These are phyloP conservation scores for Rhynchosporium agropyri DNA, from an alignment of 2,329 filamentous ascomycete species.

Conservation along the genomic window DNA sequence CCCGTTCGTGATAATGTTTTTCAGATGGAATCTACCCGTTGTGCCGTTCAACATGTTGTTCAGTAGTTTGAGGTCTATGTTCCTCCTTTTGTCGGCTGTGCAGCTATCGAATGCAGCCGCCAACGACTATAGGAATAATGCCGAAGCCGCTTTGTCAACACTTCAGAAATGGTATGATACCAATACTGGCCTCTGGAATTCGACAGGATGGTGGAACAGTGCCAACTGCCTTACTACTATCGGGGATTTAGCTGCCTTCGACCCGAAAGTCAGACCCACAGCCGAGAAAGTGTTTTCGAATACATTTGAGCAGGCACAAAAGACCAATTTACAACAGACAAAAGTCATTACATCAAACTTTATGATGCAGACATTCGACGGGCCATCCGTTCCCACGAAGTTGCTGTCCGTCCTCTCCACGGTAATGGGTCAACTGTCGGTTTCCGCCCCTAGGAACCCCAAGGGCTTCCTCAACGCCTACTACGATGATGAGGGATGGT, in stretches of 20 bases:
- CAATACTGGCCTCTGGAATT: conserved; percentile 63
- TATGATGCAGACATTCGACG: conserved; percentile 31
- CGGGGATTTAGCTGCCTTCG: conserved; percentile 50
- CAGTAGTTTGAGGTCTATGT: conserved; percentile 15
- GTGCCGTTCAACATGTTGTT: conserved; percentile 19
- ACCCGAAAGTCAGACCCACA: conserved; percentile 41
- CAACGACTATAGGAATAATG: conserved; percentile 30
- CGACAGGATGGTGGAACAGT: conserved; percentile 73
- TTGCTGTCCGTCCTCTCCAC: neutral
- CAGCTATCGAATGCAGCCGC: conserved; percentile 10
- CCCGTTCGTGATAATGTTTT: neutral
- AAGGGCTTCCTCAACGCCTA: conserved; percentile 54
- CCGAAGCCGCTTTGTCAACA: conserved; percentile 44
- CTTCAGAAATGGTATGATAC: conserved; percentile 66
- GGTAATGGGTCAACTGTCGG: neutral
- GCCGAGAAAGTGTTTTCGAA: conserved; percentile 48
- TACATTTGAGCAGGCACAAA: conserved; percentile 43
- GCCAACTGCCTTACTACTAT: conserved; percentile 67
- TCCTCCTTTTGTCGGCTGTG: conserved; percentile 18
- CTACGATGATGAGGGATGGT: conserved; percentile 66
- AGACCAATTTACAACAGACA: conserved; percentile 35
- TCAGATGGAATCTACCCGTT: conserved; percentile 3
- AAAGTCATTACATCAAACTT: conserved; percentile 35
- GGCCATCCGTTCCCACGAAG: conserved; percentile 4
- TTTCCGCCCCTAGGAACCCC: conserved; percentile 27